phyloP scores from a whole-genome alignment of 2,329 filamentous ascomycete genomes.

The Fusarium pseudocircinatum region DNA sequence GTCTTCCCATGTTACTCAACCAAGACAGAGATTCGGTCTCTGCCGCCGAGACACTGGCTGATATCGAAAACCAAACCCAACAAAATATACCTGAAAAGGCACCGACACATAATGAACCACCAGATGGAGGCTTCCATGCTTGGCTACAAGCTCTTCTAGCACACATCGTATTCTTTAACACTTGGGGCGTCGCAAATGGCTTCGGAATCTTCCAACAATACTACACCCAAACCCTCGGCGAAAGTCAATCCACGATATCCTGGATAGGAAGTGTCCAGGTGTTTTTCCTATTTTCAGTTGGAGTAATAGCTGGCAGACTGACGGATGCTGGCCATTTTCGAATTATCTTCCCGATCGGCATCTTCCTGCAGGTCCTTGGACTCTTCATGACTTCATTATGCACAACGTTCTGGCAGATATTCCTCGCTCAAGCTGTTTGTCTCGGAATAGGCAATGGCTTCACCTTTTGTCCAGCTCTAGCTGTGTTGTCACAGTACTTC shows the following conservation, averaged over 20 bases:
- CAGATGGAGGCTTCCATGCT: constrained; percentile 35
- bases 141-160: constrained; percentile 48
- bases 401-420: constrained; percentile 58
- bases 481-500: constrained; percentile 72
- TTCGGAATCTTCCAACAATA: constrained; percentile 59
- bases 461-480: constrained; percentile 66
- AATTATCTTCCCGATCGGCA: constrained; percentile 50
- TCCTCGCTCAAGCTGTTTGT: constrained; percentile 60
- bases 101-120: background rate
- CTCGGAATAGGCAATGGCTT: constrained; percentile 63
- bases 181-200: constrained; percentile 58
- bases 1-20: background rate
- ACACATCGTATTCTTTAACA: constrained; percentile 55
- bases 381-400: constrained; percentile 56
- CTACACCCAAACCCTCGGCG: constrained; percentile 49
- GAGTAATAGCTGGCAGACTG: constrained; percentile 53
- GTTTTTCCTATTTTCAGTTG: constrained; percentile 54
- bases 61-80: constrained; percentile 5
- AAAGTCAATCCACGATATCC: constrained; percentile 51
- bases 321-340: constrained; percentile 57
- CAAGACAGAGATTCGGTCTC: background rate
- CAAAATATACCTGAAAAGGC: background rate
- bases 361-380: constrained; percentile 53
- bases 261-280: constrained; percentile 58
- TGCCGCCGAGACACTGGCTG: constrained; percentile 3